Conservation (phyloP, 2,329 filamentous ascomycete genomes). For the Cucurbitaria berberidis region DNA sequence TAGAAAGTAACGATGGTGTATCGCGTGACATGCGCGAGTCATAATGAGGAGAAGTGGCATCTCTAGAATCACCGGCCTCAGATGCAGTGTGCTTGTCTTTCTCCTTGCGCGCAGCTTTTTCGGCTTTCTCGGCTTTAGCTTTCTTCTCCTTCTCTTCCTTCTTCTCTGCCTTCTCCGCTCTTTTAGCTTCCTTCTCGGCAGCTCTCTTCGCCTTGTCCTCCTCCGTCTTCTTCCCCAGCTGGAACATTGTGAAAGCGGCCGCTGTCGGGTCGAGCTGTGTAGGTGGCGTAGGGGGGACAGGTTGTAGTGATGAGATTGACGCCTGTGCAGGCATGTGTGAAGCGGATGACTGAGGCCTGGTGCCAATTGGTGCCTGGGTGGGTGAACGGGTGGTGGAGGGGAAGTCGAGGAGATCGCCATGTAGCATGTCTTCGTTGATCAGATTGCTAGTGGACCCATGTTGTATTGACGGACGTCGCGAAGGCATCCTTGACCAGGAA, state of each 20-base stretch:
- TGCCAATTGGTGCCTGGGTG: slow-evolving; percentile 76
- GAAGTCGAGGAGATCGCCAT: slow-evolving; percentile 59
- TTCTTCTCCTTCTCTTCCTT: slow-evolving; percentile 49
- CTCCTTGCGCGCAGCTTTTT: slow-evolving; percentile 44
- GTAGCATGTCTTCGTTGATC: slow-evolving; percentile 57
- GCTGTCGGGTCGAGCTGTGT: slow-evolving; percentile 80
- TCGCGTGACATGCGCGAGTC: slow-evolving; percentile 51
- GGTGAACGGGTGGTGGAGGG: slow-evolving; percentile 58
- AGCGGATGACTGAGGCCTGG: slow-evolving; percentile 68
- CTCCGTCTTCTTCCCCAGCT: slow-evolving; percentile 38
- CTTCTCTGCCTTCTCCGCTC: slow-evolving; percentile 40
- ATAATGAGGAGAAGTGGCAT: slow-evolving; percentile 31
- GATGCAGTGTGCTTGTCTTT: slow-evolving; percentile 37
- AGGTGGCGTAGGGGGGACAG: slow-evolving; percentile 56
- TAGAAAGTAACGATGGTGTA: slow-evolving; percentile 52
- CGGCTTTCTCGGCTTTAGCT: slow-evolving; percentile 42
- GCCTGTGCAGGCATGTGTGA: slow-evolving; percentile 47
- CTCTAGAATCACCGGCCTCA: slow-evolving; percentile 31
- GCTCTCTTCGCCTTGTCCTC: slow-evolving; percentile 44
- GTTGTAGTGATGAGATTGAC: slow-evolving; percentile 23
- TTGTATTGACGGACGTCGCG: slow-evolving; percentile 80
- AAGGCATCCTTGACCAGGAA: slow-evolving; percentile 77
- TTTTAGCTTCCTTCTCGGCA: slow-evolving; percentile 47
- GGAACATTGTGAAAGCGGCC: slow-evolving; percentile 73
- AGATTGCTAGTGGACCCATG: slow-evolving; percentile 73